These are phyloP conservation scores for Wickerhamomyces chaumierensis DNA, from an alignment of 805 yeast genomes.

Conservation along the genomic window DNA sequence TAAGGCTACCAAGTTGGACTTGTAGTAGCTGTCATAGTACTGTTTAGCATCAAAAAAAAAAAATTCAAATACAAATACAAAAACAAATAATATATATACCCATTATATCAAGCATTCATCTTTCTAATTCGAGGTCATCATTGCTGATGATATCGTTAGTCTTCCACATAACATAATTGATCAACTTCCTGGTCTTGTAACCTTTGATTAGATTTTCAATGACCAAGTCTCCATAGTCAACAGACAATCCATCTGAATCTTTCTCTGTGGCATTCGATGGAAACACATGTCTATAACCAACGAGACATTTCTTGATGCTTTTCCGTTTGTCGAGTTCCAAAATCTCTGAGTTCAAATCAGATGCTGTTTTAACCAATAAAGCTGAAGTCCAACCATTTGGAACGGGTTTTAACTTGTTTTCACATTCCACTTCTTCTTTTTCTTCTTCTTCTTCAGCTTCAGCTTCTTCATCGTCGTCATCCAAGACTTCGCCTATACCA, in stretches of 20 bases:
- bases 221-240: not conserved
- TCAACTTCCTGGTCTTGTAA: not conserved
- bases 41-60: too few species aligned
- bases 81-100: too few species aligned
- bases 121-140: too few species aligned
- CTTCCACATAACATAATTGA: not conserved
- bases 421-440: not conserved
- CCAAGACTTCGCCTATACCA: constrained; percentile 36
- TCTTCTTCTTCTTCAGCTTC: not conserved
- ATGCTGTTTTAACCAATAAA: constrained; percentile 23
- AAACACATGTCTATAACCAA: constrained; percentile 53
- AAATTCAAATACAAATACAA: too few species aligned
- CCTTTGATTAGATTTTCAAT: not conserved
- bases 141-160: too few species aligned
- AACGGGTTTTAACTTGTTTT: not conserved
- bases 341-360: constrained; percentile 1
- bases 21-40: too few species aligned
- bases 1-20: too few species aligned
- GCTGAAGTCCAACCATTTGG: constrained; percentile 45
- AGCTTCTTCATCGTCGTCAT: constrained; percentile 12
- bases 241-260: not conserved
- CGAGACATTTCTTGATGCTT: constrained; percentile 45
- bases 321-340: constrained; percentile 20
- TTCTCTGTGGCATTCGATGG: constrained; percentile 23
- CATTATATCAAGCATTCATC: not conserved